A percentile compares a stretch with the other conserved stretches of the same genome.
Conservation (phyloP, 345 rosid genomes). For the Geranium brycei region DNA sequence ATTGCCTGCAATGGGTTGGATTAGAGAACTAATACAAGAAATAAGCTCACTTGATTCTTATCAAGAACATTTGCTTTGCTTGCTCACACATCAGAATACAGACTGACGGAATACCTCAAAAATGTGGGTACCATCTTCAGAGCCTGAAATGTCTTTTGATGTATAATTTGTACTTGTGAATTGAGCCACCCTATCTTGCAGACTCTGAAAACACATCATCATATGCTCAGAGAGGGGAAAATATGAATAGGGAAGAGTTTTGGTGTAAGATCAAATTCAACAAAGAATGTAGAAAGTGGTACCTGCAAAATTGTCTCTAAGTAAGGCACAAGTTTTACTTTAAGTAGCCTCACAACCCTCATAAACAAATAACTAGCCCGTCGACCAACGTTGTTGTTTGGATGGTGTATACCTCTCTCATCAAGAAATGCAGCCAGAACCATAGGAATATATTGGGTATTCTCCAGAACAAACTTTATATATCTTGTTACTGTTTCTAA, state of each 20-base stretch:
- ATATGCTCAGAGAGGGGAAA: constrained; percentile 6
- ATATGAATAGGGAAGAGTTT: constrained; percentile 2
- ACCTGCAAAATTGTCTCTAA: constrained; percentile 86
- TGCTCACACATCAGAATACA: background rate
- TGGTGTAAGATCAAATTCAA: background rate
- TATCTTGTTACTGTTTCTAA: constrained; percentile 75
- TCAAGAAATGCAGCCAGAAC: constrained; percentile 82
- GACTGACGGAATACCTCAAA: constrained; percentile 51
- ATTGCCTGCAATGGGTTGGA: constrained; percentile 47
- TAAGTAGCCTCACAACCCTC: constrained; percentile 74
- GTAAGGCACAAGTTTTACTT: constrained; percentile 79
- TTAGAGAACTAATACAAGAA: constrained; percentile 3
- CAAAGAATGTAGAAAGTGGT: constrained; percentile 1
- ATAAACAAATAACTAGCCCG: constrained; percentile 88
- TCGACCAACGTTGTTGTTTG: constrained; percentile 57
- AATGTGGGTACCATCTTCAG: constrained; percentile 82
- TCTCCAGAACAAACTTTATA: constrained; percentile 71
- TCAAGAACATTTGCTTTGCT: background rate
- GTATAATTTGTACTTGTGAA: constrained; percentile 43
- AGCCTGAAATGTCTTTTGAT: constrained; percentile 38
- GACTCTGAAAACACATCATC: constrained; percentile 34
- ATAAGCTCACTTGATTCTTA: background rate
- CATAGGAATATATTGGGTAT: constrained; percentile 49
- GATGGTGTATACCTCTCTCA: constrained; percentile 90
- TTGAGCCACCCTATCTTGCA: constrained; percentile 64